These are phyloP conservation scores for Firmiana major DNA, from an alignment of 345 rosid genomes.

Conservation along the genomic window DNA sequence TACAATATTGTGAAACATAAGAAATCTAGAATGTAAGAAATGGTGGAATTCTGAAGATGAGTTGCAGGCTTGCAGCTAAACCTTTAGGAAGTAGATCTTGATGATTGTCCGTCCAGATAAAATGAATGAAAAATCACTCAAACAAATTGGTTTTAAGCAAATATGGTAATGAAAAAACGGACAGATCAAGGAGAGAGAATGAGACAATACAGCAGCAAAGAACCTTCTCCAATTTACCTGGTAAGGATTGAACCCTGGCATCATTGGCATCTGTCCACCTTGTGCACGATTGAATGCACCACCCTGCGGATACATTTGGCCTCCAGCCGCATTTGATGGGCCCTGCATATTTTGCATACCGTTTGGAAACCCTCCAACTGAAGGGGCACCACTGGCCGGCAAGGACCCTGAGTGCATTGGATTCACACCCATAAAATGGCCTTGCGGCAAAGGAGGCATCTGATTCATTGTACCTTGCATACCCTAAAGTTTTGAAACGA, in stretches of 20 bases:
- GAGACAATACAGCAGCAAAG: not conserved
- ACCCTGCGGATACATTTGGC: conserved; percentile 75
- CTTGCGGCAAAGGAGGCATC: conserved; percentile 74
- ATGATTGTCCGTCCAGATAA: too few relatives aligned
- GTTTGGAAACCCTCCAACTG: conserved; percentile 61
- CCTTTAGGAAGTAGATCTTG: too few relatives aligned
- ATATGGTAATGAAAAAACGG: not conserved
- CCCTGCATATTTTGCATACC: conserved; percentile 78
- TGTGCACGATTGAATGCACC: conserved; percentile 77
- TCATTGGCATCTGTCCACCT: conserved; percentile 74
- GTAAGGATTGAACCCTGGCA: conserved; percentile 81
- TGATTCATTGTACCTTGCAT: conserved; percentile 81
- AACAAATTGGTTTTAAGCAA: too few relatives aligned
- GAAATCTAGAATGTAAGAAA: too few relatives aligned
- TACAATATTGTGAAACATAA: too few relatives aligned
- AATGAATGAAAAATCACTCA: too few relatives aligned
- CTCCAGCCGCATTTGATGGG: conserved; percentile 41
- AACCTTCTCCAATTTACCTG: conserved; percentile 43
- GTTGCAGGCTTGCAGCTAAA: too few relatives aligned
- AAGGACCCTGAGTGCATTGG: conserved; percentile 59
- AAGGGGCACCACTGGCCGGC: conserved; percentile 44
- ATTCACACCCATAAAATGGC: conserved; percentile 82
- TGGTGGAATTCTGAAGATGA: too few relatives aligned
- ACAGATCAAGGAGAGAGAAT: not conserved
- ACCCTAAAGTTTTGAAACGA: conserved; percentile 39